These are phyloP conservation scores for Lactarius quietus DNA, from an alignment of 768 basidiomycete species.

Conservation along the genomic window DNA sequence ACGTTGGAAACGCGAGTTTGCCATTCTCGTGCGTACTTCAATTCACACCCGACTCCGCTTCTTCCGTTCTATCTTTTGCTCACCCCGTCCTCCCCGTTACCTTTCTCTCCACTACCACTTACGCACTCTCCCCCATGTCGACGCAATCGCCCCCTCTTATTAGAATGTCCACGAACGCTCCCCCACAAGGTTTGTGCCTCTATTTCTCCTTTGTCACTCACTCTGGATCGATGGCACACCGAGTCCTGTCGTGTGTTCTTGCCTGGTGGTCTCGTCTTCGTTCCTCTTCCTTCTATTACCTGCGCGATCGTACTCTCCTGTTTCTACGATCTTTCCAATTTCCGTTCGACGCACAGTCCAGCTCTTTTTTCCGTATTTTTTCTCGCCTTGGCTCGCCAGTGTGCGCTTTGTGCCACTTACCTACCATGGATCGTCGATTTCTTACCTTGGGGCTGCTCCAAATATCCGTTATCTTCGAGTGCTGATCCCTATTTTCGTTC, in stretches of 20 bases:
- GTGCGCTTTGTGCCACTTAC: not conserved
- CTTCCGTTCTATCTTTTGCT: conserved; percentile 22
- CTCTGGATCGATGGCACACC: conserved; percentile 14
- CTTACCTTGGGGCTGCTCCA: not conserved
- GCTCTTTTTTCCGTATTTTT: not conserved
- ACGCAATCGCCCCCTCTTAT: conserved; percentile 26
- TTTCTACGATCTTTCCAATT: too few species aligned
- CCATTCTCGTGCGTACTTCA: conserved; percentile 26
- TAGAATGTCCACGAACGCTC: conserved; percentile 17
- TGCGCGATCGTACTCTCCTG: not conserved
- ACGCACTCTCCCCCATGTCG: conserved; percentile 23
- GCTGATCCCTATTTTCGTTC: conserved; percentile 3
- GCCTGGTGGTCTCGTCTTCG: not conserved
- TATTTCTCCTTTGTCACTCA: not conserved
- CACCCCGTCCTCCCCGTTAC: conserved; percentile 15
- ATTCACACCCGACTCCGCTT: conserved; percentile 23
- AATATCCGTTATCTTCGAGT: not conserved
- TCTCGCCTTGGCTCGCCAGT: not conserved
- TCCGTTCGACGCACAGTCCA: not conserved
- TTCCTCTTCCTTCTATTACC: not conserved
- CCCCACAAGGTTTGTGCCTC: conserved; percentile 21
- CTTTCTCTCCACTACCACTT: conserved; percentile 1
- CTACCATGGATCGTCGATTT: not conserved
- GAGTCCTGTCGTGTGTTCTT: not conserved
- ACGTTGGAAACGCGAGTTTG: conserved; percentile 29